phyloP scores from a whole-genome alignment of 495 filamentous ascomycete species.

The Hypoxylon trugodes region DNA sequence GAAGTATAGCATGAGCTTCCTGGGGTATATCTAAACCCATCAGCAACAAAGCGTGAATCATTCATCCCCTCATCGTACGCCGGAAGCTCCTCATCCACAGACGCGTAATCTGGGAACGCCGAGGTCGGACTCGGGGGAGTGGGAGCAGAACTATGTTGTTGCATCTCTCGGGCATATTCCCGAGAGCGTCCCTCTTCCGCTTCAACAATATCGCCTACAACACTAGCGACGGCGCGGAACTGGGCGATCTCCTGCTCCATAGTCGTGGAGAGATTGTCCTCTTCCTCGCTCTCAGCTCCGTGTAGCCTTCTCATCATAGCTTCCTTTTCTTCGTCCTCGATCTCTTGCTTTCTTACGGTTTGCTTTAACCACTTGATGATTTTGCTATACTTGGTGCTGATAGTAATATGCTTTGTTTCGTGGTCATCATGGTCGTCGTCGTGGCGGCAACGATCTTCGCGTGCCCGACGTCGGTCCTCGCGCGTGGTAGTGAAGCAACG shows the following conservation, averaged over 20 bases:
- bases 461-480: conserved; percentile 46
- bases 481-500: conserved; percentile 47
- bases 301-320: conserved; percentile 38
- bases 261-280: conserved; percentile 42
- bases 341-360: conserved; percentile 8
- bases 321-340: conserved; percentile 51
- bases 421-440: conserved; percentile 22
- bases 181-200: conserved; percentile 50
- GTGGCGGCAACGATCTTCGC: conserved; percentile 50
- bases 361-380: conserved; percentile 29
- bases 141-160: conserved; percentile 14
- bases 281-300: conserved; percentile 34
- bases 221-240: conserved; percentile 54
- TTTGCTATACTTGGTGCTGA: conserved; percentile 23
- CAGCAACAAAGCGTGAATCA: conserved; percentile 42
- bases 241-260: conserved; percentile 58
- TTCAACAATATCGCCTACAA: conserved; percentile 57
- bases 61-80: conserved; percentile 47
- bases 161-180: conserved; percentile 11
- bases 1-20: conserved; percentile 34
- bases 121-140: conserved; percentile 40
- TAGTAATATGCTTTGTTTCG: conserved; percentile 11
- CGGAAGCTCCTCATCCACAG: conserved; percentile 48
- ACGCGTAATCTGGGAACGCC: conserved; percentile 42
- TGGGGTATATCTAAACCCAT: conserved; percentile 50